Base-by-base conservation (phyloP, 352 stramenopile species). In the Globisporangium nunn region DNA sequence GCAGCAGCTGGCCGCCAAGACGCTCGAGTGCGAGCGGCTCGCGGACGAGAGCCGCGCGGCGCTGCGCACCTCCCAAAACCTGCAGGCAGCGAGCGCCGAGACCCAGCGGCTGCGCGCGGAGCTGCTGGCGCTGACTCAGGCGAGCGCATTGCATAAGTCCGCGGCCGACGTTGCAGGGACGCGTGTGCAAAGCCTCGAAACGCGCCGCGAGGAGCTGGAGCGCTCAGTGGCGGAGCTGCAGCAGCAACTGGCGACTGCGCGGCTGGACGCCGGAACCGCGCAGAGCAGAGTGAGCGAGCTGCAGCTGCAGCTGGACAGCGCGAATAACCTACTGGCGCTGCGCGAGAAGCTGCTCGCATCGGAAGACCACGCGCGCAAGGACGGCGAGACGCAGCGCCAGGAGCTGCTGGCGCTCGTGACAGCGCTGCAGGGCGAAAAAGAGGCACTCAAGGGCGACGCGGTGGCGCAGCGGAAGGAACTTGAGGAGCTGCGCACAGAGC, bases 271-370 rank as follows among this genome's bases (percentile, higher is more conserved):
- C 12, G 71, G 81, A 48, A 66, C 66, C 50, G 83, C 83, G 62
- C 68, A 66, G 11, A 62, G 60, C 5, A 59, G 81, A 10, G 71
- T 83, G 31, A 77, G 71, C 49, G 74, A 85, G 55, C 69, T 86
- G 29, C 66, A 79, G 47, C 59, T 78, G 15, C 72, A 85, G 58
- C 54, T 88, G 33, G 65, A 79, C 46, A 77, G 69, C 33, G 64
- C 72, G 8, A 66, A 52, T 6, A 69, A 63, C 44, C 23, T 85
- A 31, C 51, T 84, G 29, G 60, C 64, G 1, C 18, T 84, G 43
- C 65, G 67, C 53, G 78, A 88, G 28, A 68, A 87, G 43, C 50
- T 85, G 59, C 63, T 85, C 37, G 63, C 64, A 8, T 81, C 75
- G 1, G 78, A 87, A 37, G 67, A 68, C 10, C 70, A 54, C 29